These are phyloP conservation scores for Rhizophagus clarus DNA, from an alignment of 192 early-diverging fungal species.

Conservation along the genomic window DNA sequence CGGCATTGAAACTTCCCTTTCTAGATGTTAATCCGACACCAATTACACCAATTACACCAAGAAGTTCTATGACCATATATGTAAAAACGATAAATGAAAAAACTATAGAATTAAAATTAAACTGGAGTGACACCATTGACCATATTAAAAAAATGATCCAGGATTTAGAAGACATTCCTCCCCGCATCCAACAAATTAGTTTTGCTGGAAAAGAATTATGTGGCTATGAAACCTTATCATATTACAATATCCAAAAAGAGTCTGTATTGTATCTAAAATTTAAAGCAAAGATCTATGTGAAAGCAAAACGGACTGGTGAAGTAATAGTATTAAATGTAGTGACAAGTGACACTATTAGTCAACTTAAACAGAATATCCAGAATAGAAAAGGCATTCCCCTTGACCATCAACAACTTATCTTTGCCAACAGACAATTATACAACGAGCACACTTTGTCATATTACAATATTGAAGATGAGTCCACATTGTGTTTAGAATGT, in stretches of 20 bases:
- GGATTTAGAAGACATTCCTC: too few species aligned
- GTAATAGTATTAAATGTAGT: conserved; percentile 34
- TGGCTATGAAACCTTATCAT: conserved; percentile 41
- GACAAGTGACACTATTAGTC: conserved; percentile 63
- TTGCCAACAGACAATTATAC: too few species aligned
- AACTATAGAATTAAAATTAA: not conserved
- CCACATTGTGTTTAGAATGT: too few species aligned
- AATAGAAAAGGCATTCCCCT: conserved; percentile 72
- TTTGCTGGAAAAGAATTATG: too few species aligned
- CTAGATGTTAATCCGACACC: too few species aligned
- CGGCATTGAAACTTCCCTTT: not conserved
- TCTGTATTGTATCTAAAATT: conserved; percentile 58
- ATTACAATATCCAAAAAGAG: conserved; percentile 76
- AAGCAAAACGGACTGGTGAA: not conserved
- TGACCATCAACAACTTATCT: too few species aligned
- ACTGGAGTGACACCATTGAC: conserved; percentile 4
- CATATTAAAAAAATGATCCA: too few species aligned
- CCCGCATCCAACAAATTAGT: too few species aligned
- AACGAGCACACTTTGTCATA: too few species aligned
- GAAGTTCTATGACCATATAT: not conserved
- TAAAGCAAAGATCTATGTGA: conserved; percentile 34
- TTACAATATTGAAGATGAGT: too few species aligned
- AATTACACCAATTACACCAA: not conserved
- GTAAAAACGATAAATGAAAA: not conserved
- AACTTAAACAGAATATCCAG: conserved; percentile 74